Conservation (phyloP, 2,329 filamentous ascomycete species). For the Akanthomyces uredinophilus region DNA sequence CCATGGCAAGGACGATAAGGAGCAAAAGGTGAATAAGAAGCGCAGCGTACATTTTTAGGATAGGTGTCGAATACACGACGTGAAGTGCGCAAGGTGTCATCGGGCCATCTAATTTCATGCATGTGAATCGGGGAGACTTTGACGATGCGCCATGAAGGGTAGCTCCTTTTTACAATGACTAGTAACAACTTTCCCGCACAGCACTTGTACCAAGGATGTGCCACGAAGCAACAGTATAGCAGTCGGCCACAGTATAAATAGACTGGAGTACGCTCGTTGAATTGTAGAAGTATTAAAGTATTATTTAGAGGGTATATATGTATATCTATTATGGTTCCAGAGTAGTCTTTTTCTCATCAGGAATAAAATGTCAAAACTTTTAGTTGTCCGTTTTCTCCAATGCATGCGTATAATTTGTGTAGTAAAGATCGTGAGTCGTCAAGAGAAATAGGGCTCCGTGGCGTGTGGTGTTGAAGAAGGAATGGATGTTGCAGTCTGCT, state of each 20-base stretch:
- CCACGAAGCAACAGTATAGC: no score
- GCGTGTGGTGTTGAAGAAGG: neutral
- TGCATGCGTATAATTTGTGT: neutral
- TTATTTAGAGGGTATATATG: slow-evolving; percentile 1
- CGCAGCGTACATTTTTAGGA: slow-evolving; percentile 13
- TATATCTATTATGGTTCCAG: neutral
- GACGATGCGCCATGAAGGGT: no score
- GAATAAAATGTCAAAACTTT: neutral
- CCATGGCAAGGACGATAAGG: slow-evolving; percentile 11
- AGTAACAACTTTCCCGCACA: no score
- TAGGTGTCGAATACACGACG: neutral
- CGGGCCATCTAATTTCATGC: neutral
- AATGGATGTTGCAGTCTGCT: neutral
- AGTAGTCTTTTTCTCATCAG: neutral
- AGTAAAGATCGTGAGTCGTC: slow-evolving; percentile 3
- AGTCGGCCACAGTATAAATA: neutral
- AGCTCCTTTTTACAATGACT: no score
- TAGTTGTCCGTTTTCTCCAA: neutral
- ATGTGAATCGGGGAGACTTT: neutral
- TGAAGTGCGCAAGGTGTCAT: neutral
- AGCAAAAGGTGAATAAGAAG: slow-evolving; percentile 16
- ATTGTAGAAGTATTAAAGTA: neutral
- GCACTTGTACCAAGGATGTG: no score
- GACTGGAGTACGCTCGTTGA: neutral
- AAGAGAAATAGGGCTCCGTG: neutral